These are phyloP conservation scores for Lindgomyces ingoldianus DNA, from an alignment of 495 filamentous ascomycete species.

Conservation along the genomic window DNA sequence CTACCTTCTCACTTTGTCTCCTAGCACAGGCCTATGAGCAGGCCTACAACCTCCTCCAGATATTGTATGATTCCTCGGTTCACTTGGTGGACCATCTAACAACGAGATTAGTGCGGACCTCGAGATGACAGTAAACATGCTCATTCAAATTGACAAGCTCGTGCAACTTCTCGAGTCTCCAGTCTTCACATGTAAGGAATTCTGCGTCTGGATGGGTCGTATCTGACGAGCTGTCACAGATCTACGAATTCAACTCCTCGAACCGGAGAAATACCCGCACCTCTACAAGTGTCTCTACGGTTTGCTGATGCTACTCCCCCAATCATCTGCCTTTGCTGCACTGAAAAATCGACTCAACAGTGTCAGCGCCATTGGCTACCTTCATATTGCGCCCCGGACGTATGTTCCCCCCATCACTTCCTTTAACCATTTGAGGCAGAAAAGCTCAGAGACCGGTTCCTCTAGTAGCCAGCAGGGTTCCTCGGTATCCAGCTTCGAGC, in stretches of 20 bases:
- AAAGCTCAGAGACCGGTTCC: constrained; percentile 38
- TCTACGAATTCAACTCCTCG: constrained; percentile 93
- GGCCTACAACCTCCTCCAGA: constrained; percentile 93
- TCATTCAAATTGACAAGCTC: constrained; percentile 98
- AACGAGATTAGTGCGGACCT: constrained; percentile 97
- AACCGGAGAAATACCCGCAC: constrained; percentile 93
- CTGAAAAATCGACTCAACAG: constrained; percentile 96
- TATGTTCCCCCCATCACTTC: constrained; percentile 54
- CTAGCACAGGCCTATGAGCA: constrained; percentile 98
- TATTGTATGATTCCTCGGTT: constrained; percentile 72
- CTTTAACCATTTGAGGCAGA: constrained; percentile 42
- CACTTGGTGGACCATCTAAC: no score
- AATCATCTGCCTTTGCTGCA: constrained; percentile 94
- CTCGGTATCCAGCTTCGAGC: constrained; percentile 59
- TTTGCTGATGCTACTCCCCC: constrained; percentile 94
- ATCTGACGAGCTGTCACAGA: constrained; percentile 53
- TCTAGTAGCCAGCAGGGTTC: constrained; percentile 35
- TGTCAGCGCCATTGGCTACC: constrained; percentile 93
- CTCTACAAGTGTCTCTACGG: constrained; percentile 99
- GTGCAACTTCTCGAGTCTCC: constrained; percentile 97
- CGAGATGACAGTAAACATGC: constrained; percentile 97
- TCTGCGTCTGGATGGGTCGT: background rate
- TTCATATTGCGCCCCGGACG: constrained; percentile 82
- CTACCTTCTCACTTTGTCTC: constrained; percentile 93
- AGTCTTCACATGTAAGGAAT: constrained; percentile 81